These are phyloP conservation scores for Populus tomentosa DNA, from an alignment of 441 rosid species.

Conservation along the genomic window DNA sequence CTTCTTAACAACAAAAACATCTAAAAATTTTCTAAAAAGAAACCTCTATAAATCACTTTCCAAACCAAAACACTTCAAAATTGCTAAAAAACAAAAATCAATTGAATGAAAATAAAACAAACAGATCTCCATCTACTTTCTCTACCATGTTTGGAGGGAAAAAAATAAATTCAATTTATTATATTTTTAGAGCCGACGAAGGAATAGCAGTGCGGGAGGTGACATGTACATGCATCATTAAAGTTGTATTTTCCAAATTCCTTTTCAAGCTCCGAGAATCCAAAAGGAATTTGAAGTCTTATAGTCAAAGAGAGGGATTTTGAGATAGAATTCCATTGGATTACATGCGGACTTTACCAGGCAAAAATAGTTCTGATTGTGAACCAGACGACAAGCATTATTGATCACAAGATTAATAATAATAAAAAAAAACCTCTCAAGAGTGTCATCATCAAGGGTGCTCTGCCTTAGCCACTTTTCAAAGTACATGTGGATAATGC, in stretches of 20 bases:
- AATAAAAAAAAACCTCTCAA: no score
- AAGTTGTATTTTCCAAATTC: background rate
- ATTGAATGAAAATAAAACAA: no score
- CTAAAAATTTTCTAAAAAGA: no score
- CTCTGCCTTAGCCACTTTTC: constrained; percentile 5
- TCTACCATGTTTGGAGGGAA: no score
- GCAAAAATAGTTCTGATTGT: background rate
- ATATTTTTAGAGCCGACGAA: no score
- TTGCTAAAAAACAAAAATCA: no score
- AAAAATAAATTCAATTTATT: no score
- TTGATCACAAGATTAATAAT: background rate
- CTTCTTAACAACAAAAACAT: no score
- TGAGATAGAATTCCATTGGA: background rate
- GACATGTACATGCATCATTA: background rate
- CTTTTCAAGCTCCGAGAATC: background rate
- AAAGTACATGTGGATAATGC: constrained; percentile 33
- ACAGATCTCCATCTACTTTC: no score
- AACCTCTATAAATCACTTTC: no score
- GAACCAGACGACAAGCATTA: background rate
- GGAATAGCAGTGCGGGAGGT: background rate
- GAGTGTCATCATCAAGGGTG: background rate
- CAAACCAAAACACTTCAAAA: no score
- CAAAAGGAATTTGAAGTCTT: constrained; percentile 11
- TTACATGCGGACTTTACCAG: no score
- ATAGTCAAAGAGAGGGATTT: background rate